Evolutionary conservation across 1,139 yeast genomes (phyloP), one percentile per base, ranked within the genome.

Genomic region (Yamadazyma blattariae): DNA sequence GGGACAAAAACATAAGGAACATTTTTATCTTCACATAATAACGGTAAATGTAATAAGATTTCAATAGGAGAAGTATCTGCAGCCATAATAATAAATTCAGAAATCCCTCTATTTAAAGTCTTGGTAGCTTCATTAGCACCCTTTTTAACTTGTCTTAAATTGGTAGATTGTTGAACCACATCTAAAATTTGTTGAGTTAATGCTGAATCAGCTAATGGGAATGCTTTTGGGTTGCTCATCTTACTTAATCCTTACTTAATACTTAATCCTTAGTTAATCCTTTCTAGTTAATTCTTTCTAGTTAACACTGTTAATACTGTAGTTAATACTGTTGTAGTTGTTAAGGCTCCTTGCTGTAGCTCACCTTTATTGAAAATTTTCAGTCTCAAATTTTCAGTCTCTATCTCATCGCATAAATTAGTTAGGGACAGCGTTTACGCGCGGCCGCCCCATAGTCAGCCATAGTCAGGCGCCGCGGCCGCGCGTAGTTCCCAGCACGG

Each of bases 71-170:
- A 96, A 56, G 98, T 88, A 66, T 94, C 98, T 56, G 98, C 99
- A 54, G 98, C 98, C 97, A 94, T 89, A 73, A 94, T 88, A 70
- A 94, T 90, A 79, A 94, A 92, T 74, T 92, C 98, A 56, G 97
- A 86, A 60, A 94, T 92, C 81, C 98, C 98, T 77, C 98, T 88
- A 85, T 94, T 92, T 72, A 92, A 81, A 56, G 98, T 92, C 79
- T 94, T 92, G 74, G 98, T 94, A 56, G 98, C 96, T 74, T 92
- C 99, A 68, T 94, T 92, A 51, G 98, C 98, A 69, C 99, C 99
- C 72, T 92, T 92, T 80, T 94, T 92, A 68, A 92, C 82, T 73
- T 94, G 99, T 77, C 97, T 89, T 68, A 92, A 81, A 74, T 87
- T 90, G 58, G 95, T 90, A 45, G 97, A 88, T 75, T 92, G 98